Base-by-base conservation (phyloP, 768 basidiomycete genomes). In the Mycena albidolilacea region DNA sequence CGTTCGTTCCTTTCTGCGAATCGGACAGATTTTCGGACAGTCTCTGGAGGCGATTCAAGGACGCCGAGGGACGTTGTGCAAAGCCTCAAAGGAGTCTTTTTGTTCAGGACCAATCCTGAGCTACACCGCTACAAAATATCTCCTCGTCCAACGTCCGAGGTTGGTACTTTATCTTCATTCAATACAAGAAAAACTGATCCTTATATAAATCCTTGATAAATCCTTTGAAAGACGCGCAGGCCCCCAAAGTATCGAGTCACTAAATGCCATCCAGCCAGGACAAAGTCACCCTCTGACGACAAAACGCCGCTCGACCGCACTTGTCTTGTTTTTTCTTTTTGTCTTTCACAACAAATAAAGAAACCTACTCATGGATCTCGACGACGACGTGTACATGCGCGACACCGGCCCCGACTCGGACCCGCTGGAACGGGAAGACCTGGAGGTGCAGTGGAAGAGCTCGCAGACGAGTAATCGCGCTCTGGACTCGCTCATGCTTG, bases 391-490 rank as follows among this genome's bases (percentile, higher is more conserved):
- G 71, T 30, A 60, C 65, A 55, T 64, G 55, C 46, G 10, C 52
- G 52, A 54, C 23, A 4, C 4, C 8, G 52, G 12, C 23, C 15
- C 52, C 48, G 48, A 50, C 46, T 7, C 14, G 7, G 46, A 46
- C 48, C 19, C 14, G 7, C 19, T n/a, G 7, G 67, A 59, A 12
- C 14, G 21, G 37, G 64, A 65, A 17, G 52, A 54, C 17, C 23
- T 23, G 37, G 58, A 60, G 5, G 72, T 73, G 12, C 68, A 60
- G 10, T 73, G 72, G 72, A 70, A 65, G 43, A 48, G 48, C 52
- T 73, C 72, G n/a, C 72, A 73, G 54, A 69, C 72, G 41, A 72
- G 30, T 41, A 72, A 72, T 44, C 43, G 55, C 15, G 72, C 72
- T 11, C 67, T 65, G 23, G 64, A 69, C 62, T 61, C 72, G 30